phyloP scores from a whole-genome alignment of 768 basidiomycete species.

The Russula earlei region DNA sequence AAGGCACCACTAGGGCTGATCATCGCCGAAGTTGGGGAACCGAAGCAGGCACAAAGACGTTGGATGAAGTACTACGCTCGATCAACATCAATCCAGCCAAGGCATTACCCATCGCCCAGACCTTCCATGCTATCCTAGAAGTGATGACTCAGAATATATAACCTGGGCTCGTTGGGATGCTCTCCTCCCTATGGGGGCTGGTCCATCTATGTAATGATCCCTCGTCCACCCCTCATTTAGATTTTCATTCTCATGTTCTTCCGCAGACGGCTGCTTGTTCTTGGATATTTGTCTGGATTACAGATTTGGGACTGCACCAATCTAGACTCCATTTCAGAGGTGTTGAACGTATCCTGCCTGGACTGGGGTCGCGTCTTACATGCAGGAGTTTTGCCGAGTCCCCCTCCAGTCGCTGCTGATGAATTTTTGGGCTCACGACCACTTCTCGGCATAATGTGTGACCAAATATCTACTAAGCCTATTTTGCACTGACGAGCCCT shows the following conservation, averaged over 20 bases:
- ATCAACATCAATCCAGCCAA: slow-evolving; percentile 12
- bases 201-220: slow-evolving; percentile 16
- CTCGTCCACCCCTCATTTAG: neutral
- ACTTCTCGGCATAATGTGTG: slow-evolving; percentile 31
- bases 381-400: slow-evolving; percentile 36
- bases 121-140: slow-evolving; percentile 24
- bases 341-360: slow-evolving; percentile 39
- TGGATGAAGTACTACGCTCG: slow-evolving; percentile 24
- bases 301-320: slow-evolving; percentile 57
- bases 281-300: slow-evolving; percentile 44
- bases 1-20: neutral
- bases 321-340: slow-evolving; percentile 40
- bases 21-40: slow-evolving; percentile 14
- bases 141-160: slow-evolving; percentile 29
- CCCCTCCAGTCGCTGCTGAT: slow-evolving; percentile 23
- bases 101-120: slow-evolving; percentile 5
- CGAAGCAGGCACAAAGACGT: slow-evolving; percentile 5
- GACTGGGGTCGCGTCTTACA: slow-evolving; percentile 30
- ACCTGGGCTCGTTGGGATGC: slow-evolving; percentile 40
- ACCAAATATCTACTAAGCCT: neutral
- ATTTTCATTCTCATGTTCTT: slow-evolving; percentile 1
- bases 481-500: neutral
- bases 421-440: slow-evolving; percentile 27
- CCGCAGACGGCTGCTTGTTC: slow-evolving; percentile 38
- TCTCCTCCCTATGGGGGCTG: slow-evolving; percentile 16